A percentile compares a stretch with the other conserved stretches of the same genome.
Conservation (phyloP, 371 early-diverging fungal genomes). For the Rhizopus arrhizus region DNA sequence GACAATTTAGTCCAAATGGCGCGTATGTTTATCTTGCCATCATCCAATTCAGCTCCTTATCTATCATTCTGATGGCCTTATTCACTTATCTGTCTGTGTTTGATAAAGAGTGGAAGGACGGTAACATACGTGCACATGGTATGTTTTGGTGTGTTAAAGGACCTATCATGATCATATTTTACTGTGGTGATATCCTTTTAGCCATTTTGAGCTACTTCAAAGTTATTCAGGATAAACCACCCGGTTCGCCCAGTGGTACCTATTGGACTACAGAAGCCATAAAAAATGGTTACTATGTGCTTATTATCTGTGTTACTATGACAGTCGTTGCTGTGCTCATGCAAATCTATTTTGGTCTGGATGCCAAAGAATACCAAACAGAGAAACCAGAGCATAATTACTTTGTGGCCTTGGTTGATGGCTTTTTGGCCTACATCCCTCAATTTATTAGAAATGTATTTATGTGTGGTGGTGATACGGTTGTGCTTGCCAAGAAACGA, state of each 20-base stretch:
- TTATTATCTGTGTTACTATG: constrained; percentile 47
- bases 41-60: constrained; percentile 49
- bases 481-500: constrained; percentile 44
- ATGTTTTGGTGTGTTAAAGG: constrained; percentile 61
- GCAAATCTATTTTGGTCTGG: constrained; percentile 43
- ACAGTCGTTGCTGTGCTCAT: constrained; percentile 39
- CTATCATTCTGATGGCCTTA: constrained; percentile 48
- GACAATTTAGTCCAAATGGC: constrained; percentile 39
- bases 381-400: constrained; percentile 26
- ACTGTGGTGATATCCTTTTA: constrained; percentile 46
- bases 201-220: constrained; percentile 28
- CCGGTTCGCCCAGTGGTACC: constrained; percentile 33
- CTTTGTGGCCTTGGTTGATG: constrained; percentile 45
- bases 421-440: constrained; percentile 46
- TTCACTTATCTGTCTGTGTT: constrained; percentile 51
- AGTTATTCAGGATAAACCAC: constrained; percentile 46
- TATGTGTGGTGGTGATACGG: constrained; percentile 48
- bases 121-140: constrained; percentile 44
- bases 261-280: constrained; percentile 49
- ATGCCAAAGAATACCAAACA: constrained; percentile 19
- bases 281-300: constrained; percentile 48
- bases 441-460: constrained; percentile 45
- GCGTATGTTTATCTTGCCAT: constrained; percentile 47
- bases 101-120: constrained; percentile 43
- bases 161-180: constrained; percentile 55